Conservation (phyloP, 1,284 basidiomycete genomes). For the Stereum hirsutum region DNA sequence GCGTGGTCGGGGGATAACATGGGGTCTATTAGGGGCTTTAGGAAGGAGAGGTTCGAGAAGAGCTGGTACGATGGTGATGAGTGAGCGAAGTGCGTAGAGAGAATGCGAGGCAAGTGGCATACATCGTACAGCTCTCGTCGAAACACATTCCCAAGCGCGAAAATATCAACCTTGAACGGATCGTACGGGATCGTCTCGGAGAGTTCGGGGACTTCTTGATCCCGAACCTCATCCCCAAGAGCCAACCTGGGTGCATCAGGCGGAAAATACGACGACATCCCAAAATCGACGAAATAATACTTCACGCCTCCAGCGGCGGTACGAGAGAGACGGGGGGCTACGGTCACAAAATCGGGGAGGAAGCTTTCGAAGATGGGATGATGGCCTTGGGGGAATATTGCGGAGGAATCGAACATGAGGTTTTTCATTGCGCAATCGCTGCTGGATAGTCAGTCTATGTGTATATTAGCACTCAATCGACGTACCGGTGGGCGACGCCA, state of each 20-base stretch:
- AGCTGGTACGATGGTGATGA: constrained; percentile 10
- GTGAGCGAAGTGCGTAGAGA: background rate
- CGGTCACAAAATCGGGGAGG: constrained; percentile 6
- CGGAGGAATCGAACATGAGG: constrained; percentile 18
- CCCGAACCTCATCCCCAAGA: constrained; percentile 11
- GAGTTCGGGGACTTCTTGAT: constrained; percentile 19
- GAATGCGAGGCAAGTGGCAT: background rate
- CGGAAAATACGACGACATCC: constrained; percentile 9
- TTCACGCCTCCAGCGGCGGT: constrained; percentile 5
- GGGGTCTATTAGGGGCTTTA: constrained; percentile 12
- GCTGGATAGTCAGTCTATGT: background rate
- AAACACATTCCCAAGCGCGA: constrained; percentile 17
- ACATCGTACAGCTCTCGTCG: constrained; percentile 10
- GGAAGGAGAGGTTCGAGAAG: constrained; percentile 15
- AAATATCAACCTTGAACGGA: constrained; percentile 21
- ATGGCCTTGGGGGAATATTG: constrained; percentile 16
- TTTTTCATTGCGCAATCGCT: constrained; percentile 16
- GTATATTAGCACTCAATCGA: background rate
- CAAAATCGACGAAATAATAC: constrained; percentile 18
- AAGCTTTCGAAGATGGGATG: constrained; percentile 12
- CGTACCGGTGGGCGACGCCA: constrained; percentile 18
- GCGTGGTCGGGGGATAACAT: constrained; percentile 13
- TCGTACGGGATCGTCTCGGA: constrained; percentile 18
- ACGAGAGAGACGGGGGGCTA: no score
- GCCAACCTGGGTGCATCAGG: constrained; percentile 5